Percentiles rank a stretch among this genome's conserved stretches.
Conservation (phyloP, 768 basidiomycete genomes). For the Mycena haematopus region DNA sequence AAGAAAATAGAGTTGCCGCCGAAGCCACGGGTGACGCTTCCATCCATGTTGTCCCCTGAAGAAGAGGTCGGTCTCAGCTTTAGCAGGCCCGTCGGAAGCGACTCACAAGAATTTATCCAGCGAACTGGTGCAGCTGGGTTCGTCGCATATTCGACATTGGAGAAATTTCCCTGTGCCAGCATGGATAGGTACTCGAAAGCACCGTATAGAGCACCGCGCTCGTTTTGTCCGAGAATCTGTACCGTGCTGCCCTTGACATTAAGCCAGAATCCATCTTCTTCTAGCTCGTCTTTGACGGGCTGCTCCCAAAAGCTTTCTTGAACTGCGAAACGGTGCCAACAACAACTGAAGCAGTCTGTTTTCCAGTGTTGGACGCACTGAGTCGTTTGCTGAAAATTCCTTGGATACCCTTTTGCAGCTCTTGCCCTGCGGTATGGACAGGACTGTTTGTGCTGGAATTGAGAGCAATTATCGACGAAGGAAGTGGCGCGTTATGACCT, state of each 20-base stretch:
- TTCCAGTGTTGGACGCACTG: constrained; percentile 16
- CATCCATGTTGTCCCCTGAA: constrained; percentile 31
- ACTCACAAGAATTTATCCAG: constrained; percentile 30
- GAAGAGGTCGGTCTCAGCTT: constrained; percentile 12
- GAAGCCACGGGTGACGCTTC: constrained; percentile 27
- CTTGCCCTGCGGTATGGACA: constrained; percentile 28
- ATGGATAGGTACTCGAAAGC: constrained; percentile 30
- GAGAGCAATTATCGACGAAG: constrained; percentile 26
- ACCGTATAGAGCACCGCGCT: constrained; percentile 29
- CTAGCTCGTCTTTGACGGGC: constrained; percentile 16
- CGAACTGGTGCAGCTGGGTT: constrained; percentile 29
- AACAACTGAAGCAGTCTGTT: constrained; percentile 22
- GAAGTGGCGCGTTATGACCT: constrained; percentile 19
- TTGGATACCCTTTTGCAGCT: constrained; percentile 28
- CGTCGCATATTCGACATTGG: constrained; percentile 27
- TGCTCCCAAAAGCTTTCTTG: constrained; percentile 26
- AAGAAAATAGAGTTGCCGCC: constrained; percentile 28
- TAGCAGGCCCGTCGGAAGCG: constrained; percentile 13
- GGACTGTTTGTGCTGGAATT: constrained; percentile 28
- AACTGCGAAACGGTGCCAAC: constrained; percentile 27
- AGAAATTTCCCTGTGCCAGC: constrained; percentile 30
- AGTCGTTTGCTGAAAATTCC: constrained; percentile 25
- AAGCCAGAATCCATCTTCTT: constrained; percentile 30
- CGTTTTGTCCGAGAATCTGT: constrained; percentile 27
- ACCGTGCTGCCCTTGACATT: constrained; percentile 28